A percentile compares a stretch with the other conserved stretches of the same genome.
Conservation (phyloP, 1,284 basidiomycete species). For the Cryptococcus sp. region DNA sequence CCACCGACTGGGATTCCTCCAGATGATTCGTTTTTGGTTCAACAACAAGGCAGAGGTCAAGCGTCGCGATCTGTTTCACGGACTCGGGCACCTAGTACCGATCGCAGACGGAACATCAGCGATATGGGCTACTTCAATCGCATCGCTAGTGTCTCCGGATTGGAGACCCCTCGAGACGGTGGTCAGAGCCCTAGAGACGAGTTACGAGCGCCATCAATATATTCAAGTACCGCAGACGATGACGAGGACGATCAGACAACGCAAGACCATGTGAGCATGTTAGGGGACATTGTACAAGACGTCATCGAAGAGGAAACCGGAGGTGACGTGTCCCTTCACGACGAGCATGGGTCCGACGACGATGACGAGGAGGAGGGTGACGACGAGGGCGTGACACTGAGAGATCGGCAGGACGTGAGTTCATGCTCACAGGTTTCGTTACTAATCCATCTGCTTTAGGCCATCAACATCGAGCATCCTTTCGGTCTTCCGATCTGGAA, state of each 20-base stretch:
- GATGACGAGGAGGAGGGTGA: conserved; percentile 57
- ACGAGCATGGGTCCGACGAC: conserved; percentile 35
- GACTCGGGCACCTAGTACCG: conserved; percentile 19
- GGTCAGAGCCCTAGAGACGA: conserved; percentile 28
- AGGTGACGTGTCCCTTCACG: conserved; percentile 17
- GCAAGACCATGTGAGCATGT: conserved; percentile 20
- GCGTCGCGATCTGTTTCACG: conserved; percentile 26
- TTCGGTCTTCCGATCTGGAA: conserved; percentile 99
- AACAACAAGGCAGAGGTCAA: conserved; percentile 24
- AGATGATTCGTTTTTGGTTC: conserved; percentile 17
- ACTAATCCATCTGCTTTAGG: conserved; percentile 38
- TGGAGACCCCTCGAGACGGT: conserved; percentile 29
- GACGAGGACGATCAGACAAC: conserved; percentile 35
- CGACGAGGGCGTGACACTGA: conserved; percentile 86
- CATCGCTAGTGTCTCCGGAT: conserved; percentile 23
- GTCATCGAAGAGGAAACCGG: conserved; percentile 33
- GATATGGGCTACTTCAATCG: conserved; percentile 29
- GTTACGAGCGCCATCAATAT: conserved; percentile 26
- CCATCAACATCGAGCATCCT: conserved; percentile 97
- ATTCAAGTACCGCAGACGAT: conserved; percentile 29
- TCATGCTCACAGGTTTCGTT: background rate
- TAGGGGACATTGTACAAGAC: conserved; percentile 36
- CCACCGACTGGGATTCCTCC: conserved; percentile 21
- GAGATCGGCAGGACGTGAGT: conserved; percentile 88
- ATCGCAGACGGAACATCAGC: conserved; percentile 6